phyloP scores from a whole-genome alignment of 345 rosid species.

The Nasturtium officinale region DNA sequence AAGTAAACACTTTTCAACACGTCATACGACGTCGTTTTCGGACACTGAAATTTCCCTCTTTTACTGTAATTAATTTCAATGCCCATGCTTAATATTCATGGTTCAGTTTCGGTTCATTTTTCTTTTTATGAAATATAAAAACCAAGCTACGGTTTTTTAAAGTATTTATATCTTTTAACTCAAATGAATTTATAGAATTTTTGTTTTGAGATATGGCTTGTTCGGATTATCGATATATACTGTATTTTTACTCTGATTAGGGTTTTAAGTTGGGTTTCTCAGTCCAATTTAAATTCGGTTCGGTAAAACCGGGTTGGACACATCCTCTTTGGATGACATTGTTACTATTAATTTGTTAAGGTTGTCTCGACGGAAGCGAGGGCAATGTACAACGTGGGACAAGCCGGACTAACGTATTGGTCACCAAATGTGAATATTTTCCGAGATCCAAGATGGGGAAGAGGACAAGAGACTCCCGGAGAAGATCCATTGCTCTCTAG shows the following conservation, averaged over 20 bases:
- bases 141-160: neutral
- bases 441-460: conserved; percentile 98
- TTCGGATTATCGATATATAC: neutral
- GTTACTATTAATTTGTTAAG: conserved; percentile 35
- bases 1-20: conserved; percentile 27
- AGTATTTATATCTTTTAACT: neutral
- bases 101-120: neutral
- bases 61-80: neutral
- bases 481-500: conserved; percentile 88
- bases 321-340: neutral
- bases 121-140: neutral
- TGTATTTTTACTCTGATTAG: neutral
- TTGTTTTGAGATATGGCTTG: too few relatives aligned
- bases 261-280: neutral
- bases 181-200: too few relatives aligned
- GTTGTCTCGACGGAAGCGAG: conserved; percentile 96
- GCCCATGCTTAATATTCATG: conserved; percentile 1
- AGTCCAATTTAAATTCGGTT: neutral
- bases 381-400: conserved; percentile 94
- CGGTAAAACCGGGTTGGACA: neutral
- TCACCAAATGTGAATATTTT: conserved; percentile 89
- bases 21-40: conserved; percentile 20
- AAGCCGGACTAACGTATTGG: conserved; percentile 91
- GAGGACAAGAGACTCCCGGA: conserved; percentile 95
- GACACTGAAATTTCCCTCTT: neutral